Conservation (phyloP, 2,329 filamentous ascomycete species). For the Metarhizium brunneum region DNA sequence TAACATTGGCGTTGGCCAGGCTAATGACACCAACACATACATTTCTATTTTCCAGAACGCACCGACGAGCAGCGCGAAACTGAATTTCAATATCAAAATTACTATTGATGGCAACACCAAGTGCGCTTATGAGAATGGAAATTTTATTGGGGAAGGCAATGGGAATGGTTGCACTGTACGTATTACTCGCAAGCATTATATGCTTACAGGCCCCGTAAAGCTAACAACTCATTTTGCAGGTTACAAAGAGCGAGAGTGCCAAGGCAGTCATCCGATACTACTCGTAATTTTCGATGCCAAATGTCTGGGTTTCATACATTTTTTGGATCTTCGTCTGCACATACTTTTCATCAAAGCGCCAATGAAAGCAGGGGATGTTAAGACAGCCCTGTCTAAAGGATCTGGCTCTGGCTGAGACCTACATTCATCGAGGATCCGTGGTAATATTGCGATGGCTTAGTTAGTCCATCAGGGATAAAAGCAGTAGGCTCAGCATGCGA, state of each 20-base stretch:
- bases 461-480: background rate
- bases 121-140: slow-evolving; percentile 59
- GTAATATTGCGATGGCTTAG: background rate
- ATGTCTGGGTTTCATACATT: background rate
- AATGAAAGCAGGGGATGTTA: background rate
- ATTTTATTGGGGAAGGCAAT: slow-evolving; percentile 45
- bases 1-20: slow-evolving; percentile 74
- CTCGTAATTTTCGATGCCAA: slow-evolving; percentile 7
- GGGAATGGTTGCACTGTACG: slow-evolving; percentile 72
- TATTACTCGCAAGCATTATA: slow-evolving; percentile 12
- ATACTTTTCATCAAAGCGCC: slow-evolving; percentile 18
- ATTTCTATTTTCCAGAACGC: slow-evolving; percentile 78
- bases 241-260: slow-evolving; percentile 30
- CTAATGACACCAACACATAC: slow-evolving; percentile 56
- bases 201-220: background rate
- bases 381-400: background rate
- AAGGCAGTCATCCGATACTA: slow-evolving; percentile 36
- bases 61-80: slow-evolving; percentile 59
- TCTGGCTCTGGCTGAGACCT: background rate
- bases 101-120: slow-evolving; percentile 47
- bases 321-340: slow-evolving; percentile 27
- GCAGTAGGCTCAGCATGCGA: background rate
- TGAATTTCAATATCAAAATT: slow-evolving; percentile 76
- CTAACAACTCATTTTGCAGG: slow-evolving; percentile 21
- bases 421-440: background rate